phyloP scores from a whole-genome alignment of 2,329 filamentous ascomycete genomes.

The Ceratocystiopsis minuta region DNA sequence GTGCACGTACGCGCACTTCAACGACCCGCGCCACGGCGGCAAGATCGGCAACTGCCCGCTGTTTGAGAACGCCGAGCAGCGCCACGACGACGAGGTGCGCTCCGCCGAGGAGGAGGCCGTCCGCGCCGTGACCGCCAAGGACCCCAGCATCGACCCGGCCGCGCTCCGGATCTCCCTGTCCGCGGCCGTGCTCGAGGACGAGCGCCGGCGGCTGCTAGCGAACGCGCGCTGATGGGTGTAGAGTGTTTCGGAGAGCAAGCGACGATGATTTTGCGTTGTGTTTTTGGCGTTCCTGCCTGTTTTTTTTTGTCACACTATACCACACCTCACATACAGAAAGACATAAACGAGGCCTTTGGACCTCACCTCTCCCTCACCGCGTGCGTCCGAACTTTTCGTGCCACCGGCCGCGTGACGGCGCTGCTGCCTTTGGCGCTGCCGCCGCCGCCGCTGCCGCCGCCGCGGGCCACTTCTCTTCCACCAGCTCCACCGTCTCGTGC shows the following conservation, averaged over 20 bases:
- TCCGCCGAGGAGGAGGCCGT: constrained; percentile 41
- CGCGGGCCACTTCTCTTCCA: constrained; percentile 19
- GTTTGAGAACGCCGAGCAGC: constrained; percentile 42
- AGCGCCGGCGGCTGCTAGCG: constrained; percentile 14
- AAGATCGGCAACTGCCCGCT: constrained; percentile 43
- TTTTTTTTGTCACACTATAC: neutral
- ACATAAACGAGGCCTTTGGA: neutral
- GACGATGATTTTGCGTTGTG: neutral
- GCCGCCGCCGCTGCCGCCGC: neutral
- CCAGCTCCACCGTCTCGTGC: constrained; percentile 44
- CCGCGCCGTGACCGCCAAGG: constrained; percentile 33
- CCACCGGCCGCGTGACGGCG: constrained; percentile 32
- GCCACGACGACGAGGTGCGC: constrained; percentile 45
- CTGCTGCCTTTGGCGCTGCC: constrained; percentile 3
- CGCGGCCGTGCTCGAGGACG: constrained; percentile 28
- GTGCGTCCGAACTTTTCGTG: constrained; percentile 38
- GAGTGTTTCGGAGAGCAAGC: neutral
- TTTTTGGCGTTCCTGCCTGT: neutral
- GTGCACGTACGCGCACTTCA: constrained; percentile 53
- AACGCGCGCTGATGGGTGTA: neutral
- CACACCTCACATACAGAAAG: no score
- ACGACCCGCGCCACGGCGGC: constrained; percentile 29
- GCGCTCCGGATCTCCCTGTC: constrained; percentile 42
- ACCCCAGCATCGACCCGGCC: constrained; percentile 41
- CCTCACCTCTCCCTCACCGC: constrained; percentile 15